phyloP scores from a whole-genome alignment of 2,329 filamentous ascomycete species.

The Graphiopsis chlorocephala region DNA sequence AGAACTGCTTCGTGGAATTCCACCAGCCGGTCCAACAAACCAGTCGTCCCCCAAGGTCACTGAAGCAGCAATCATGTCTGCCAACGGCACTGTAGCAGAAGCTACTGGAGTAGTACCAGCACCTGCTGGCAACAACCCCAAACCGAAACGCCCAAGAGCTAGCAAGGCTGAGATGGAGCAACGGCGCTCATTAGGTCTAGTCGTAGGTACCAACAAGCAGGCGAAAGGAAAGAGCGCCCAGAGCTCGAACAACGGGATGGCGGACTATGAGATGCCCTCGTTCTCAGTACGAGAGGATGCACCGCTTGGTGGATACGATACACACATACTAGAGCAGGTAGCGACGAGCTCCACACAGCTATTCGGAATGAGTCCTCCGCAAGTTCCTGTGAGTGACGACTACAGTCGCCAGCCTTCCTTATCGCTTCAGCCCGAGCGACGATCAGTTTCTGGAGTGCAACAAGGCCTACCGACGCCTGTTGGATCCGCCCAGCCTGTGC shows the following conservation, averaged over 20 bases:
- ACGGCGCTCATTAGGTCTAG: not conserved
- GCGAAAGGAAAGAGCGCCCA: not conserved
- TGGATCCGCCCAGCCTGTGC: constrained; percentile 21
- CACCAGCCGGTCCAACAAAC: constrained; percentile 37
- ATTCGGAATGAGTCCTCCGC: not conserved
- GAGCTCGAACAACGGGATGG: constrained; percentile 18
- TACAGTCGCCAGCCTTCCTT: constrained; percentile 4
- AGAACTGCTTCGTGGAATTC: constrained; percentile 46
- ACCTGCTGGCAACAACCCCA: not conserved
- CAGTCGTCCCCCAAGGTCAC: not conserved
- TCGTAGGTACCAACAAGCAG: not conserved
- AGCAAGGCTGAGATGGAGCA: constrained; percentile 13
- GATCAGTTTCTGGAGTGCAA: not conserved
- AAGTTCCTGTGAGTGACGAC: not conserved
- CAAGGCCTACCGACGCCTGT: not conserved
- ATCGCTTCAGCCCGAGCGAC: not conserved
- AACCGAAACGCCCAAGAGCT: not conserved
- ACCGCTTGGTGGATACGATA: not conserved
- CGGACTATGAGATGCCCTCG: constrained; percentile 27
- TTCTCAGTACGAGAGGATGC: constrained; percentile 29
- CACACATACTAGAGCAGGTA: not conserved
- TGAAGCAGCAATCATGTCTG: constrained; percentile 8
- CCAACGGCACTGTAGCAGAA: constrained; percentile 20
- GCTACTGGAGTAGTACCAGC: constrained; percentile 13
- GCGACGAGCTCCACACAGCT: not conserved